These are phyloP conservation scores for Sclerotinia trifoliorum DNA, from an alignment of 2,329 filamentous ascomycete genomes.

Conservation along the genomic window DNA sequence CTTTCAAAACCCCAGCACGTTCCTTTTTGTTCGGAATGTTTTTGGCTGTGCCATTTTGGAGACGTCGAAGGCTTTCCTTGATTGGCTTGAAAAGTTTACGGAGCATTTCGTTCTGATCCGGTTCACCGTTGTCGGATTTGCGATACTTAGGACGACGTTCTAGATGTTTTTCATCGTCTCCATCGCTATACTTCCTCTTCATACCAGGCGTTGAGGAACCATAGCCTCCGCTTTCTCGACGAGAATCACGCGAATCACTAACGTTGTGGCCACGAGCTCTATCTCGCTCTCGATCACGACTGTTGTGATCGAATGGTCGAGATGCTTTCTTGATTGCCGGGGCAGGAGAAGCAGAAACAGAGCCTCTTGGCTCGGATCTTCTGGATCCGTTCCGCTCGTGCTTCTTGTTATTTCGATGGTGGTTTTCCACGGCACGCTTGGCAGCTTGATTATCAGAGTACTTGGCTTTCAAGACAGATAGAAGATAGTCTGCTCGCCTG, in stretches of 20 bases:
- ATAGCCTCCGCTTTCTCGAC: constrained; percentile 30
- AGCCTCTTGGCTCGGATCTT: constrained; percentile 55
- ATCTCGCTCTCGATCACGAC: constrained; percentile 50
- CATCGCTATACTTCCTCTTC: constrained; percentile 61
- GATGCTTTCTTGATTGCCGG: constrained; percentile 51
- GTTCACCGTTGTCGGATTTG: constrained; percentile 49
- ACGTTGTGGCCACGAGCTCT: constrained; percentile 45
- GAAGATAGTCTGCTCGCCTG: constrained; percentile 87
- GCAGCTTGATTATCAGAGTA: constrained; percentile 74
- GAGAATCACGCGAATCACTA: constrained; percentile 42
- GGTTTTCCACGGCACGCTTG: constrained; percentile 82
- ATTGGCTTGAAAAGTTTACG: constrained; percentile 53
- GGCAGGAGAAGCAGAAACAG: constrained; percentile 69
- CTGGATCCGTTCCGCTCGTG: constrained; percentile 57
- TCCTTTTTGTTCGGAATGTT: constrained; percentile 61
- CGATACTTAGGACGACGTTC: constrained; percentile 53
- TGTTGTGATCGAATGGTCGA: constrained; percentile 43
- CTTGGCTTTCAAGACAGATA: constrained; percentile 88
- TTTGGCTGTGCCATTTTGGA: constrained; percentile 61
- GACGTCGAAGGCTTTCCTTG: constrained; percentile 56
- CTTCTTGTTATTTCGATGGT: constrained; percentile 94
- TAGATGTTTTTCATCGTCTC: constrained; percentile 49
- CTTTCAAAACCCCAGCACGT: constrained; percentile 60
- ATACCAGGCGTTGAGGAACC: constrained; percentile 44
- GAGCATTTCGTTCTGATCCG: constrained; percentile 23